Base-by-base conservation (phyloP, 345 rosid genomes). In the Eucalyptus regnans region DNA sequence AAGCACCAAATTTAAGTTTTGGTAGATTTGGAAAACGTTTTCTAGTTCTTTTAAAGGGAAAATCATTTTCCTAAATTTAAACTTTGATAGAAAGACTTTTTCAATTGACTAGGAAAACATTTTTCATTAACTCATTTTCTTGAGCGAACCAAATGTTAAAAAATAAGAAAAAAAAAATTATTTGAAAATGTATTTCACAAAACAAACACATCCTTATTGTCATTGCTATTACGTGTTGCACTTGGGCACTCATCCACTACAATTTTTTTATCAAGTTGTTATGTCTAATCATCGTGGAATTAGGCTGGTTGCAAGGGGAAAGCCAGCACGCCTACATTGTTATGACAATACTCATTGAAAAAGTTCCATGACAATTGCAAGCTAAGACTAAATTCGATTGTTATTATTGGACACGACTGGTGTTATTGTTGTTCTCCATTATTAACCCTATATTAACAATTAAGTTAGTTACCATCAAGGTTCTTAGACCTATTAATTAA, bases 251-350 rank as follows among this genome's bases (percentile, higher is more conserved):
- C 37, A 29, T 13, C 37, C 9, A 4, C 3, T n/a, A 13, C 17
- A 31, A 2, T 4, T 0, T 0, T n/a, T 64, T 64, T 16, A 0
- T 64, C 37, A 2, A 29, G 33, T 7, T 29, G 5, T n/a, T 64
- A 64, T n/a, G 18, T 64, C 76, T 64, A 37, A 7, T 64, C 37
- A n/a, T 64, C 5, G 1, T 2, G 20, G 1, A 64, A 64, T 64
- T 14, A 64, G 5, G 76, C 37, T 7, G 33, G 33, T 64, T 60
- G 15, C 31, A 5, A 25, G 66, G 31, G 16, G n/a, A 25, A 60
- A 27, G 31, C 4, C 66, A 0, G 5, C 71, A 64, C 1, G 8
- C 16, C 8, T 1, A 14, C 37, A 13, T 64, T 7, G 37, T 64
- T 14, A 7, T n/a, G 18, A n/a, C 16, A 8, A 8, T 64, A n/a